phyloP scores from a whole-genome alignment of 352 stramenopile genomes.

The Globisporangium canariense region DNA sequence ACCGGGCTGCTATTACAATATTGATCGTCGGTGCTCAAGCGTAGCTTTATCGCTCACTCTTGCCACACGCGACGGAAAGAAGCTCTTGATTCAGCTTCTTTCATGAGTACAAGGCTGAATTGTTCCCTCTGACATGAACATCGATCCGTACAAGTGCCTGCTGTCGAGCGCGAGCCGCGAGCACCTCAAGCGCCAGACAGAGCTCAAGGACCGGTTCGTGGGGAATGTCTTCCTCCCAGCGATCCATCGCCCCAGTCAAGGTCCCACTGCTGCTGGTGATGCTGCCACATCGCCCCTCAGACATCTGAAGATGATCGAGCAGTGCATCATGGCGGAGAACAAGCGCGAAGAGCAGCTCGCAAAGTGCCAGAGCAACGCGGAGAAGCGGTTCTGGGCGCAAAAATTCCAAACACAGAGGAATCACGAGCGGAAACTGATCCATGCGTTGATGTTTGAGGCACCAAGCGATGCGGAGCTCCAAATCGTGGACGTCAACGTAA shows the following conservation, averaged over 20 bases:
- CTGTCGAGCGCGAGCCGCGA: conserved; percentile 42
- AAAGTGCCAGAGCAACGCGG: conserved; percentile 41
- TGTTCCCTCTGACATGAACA: conserved; percentile 15
- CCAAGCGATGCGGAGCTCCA: conserved; percentile 26
- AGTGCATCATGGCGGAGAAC: conserved; percentile 72
- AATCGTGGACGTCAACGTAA: conserved; percentile 27
- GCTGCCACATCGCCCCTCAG: conserved; percentile 33
- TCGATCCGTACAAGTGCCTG: conserved; percentile 46
- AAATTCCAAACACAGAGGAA: conserved; percentile 58
- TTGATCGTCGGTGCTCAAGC: not conserved
- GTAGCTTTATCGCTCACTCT: not conserved
- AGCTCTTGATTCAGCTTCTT: conserved; percentile 1
- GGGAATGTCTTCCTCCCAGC: conserved; percentile 65
- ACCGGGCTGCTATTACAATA: not conserved
- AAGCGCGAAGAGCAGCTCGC: conserved; percentile 55
- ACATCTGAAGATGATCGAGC: conserved; percentile 67
- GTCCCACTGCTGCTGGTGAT: not conserved
- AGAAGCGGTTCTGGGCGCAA: conserved; percentile 43
- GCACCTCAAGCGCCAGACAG: conserved; percentile 34
- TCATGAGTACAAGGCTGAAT: not conserved
- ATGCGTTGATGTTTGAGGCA: conserved; percentile 51
- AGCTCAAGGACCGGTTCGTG: conserved; percentile 44
- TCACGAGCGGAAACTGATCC: conserved; percentile 52
- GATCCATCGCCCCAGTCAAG: conserved; percentile 30
- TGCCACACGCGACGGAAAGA: too few relatives aligned